Conservation (phyloP, 31 red algal species). For the Odonthalia washingtoniensis region DNA sequence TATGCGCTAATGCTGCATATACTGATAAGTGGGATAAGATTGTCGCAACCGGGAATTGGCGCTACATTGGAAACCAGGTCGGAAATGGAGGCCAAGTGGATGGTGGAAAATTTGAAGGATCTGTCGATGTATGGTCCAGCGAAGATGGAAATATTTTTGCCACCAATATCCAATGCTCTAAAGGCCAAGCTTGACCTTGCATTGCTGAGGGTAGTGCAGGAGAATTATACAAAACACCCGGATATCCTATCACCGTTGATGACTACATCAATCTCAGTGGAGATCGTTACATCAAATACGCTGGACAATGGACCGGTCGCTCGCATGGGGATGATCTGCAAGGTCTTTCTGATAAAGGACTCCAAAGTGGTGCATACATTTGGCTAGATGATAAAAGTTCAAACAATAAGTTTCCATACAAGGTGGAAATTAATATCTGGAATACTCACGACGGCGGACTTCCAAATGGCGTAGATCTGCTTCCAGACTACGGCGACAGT, state of each 20-base stretch:
- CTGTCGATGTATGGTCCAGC: conserved; percentile 19
- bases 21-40: no score
- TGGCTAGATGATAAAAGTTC: not conserved
- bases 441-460: conserved; percentile 2
- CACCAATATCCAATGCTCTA: conserved; percentile 1
- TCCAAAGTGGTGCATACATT: conserved; percentile 22
- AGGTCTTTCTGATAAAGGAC: not conserved
- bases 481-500: no score
- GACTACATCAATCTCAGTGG: conserved; percentile 1
- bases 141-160: not conserved
- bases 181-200: conserved; percentile 3
- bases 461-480: no score
- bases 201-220: conserved; percentile 9
- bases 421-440: conserved; percentile 28
- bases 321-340: not conserved
- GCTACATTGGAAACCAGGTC: conserved; percentile 26
- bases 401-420: not conserved
- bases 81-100: not conserved
- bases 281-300: conserved; percentile 18
- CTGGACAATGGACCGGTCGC: conserved; percentile 2
- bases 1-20: no score
- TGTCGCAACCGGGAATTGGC: not conserved
- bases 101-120: not conserved
- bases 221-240: not conserved
- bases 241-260: conserved; percentile 17